phyloP scores from a whole-genome alignment of 495 filamentous ascomycete genomes.

The Hypoxylon lienhwacheense region DNA sequence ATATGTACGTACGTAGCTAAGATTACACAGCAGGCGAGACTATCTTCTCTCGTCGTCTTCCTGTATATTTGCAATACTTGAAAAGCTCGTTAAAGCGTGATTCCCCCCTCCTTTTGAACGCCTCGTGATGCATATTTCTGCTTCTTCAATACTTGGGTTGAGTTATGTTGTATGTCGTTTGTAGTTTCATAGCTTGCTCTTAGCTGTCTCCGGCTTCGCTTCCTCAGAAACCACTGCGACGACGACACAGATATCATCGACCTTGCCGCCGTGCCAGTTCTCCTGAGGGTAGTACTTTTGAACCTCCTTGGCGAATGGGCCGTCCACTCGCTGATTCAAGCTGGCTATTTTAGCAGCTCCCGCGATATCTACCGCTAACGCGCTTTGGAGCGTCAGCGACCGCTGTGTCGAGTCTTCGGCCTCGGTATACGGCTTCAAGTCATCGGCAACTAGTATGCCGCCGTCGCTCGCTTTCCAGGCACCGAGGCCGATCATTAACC shows the following conservation, averaged over 20 bases:
- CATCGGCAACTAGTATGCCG: constrained; percentile 60
- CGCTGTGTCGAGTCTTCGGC: constrained; percentile 38
- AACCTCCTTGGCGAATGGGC: constrained; percentile 93
- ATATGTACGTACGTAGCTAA: constrained; percentile 12
- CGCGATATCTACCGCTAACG: constrained; percentile 76
- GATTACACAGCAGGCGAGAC: constrained; percentile 13
- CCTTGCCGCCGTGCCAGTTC: constrained; percentile 81
- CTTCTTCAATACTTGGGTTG: background rate
- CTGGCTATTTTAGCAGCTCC: constrained; percentile 82
- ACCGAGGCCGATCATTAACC: constrained; percentile 67
- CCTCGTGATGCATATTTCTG: constrained; percentile 24
- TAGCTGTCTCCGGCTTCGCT: constrained; percentile 33
- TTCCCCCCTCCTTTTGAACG: constrained; percentile 23
- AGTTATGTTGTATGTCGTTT: background rate
- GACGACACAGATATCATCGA: constrained; percentile 86
- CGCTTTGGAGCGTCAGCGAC: constrained; percentile 63
- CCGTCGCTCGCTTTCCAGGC: constrained; percentile 70
- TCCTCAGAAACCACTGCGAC: constrained; percentile 70
- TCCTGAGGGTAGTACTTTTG: constrained; percentile 83
- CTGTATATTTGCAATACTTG: constrained; percentile 10
- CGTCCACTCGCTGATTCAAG: constrained; percentile 72
- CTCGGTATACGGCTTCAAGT: constrained; percentile 55
- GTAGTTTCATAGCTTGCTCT: constrained; percentile 48
- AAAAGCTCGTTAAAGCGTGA: constrained; percentile 5
- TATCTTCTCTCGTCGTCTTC: background rate